Conservation (phyloP, 441 rosid species). For the Eutrema salsugineum region DNA sequence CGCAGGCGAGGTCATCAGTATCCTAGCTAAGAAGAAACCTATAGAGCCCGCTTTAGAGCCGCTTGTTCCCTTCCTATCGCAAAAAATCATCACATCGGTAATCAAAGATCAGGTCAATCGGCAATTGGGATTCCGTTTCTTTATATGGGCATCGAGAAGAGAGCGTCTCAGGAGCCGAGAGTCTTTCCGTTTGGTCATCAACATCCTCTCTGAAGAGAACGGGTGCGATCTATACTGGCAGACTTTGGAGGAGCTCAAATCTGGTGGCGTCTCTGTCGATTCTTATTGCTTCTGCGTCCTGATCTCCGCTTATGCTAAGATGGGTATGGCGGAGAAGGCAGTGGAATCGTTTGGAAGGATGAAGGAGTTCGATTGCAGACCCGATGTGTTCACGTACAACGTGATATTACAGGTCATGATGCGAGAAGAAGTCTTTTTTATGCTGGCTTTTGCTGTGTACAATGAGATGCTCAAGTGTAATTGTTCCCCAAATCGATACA, state of each 20-base stretch:
- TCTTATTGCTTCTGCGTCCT: constrained; percentile 52
- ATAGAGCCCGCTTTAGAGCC: constrained; percentile 73
- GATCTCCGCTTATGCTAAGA: constrained; percentile 53
- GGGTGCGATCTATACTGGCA: constrained; percentile 61
- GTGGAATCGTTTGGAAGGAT: constrained; percentile 71
- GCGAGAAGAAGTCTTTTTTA: constrained; percentile 37
- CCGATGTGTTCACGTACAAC: constrained; percentile 66
- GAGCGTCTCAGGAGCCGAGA: constrained; percentile 41
- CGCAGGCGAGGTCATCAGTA: constrained; percentile 44
- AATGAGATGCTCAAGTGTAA: constrained; percentile 63
- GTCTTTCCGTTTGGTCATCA: constrained; percentile 32
- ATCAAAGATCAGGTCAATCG: constrained; percentile 43
- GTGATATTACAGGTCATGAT: constrained; percentile 41
- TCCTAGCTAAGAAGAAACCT: constrained; percentile 45
- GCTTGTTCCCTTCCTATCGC: constrained; percentile 57
- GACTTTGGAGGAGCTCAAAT: constrained; percentile 50
- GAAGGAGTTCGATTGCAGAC: constrained; percentile 59
- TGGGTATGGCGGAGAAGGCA: constrained; percentile 58
- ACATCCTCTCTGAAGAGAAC: constrained; percentile 44
- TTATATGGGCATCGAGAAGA: constrained; percentile 64
- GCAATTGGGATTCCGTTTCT: constrained; percentile 64
- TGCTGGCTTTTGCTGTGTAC: constrained; percentile 61
- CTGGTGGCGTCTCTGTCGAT: constrained; percentile 30
- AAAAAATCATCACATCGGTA: constrained; percentile 43
- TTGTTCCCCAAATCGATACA: constrained; percentile 48